phyloP scores from a whole-genome alignment of 2,329 filamentous ascomycete species.

The Cercospora zeina region DNA sequence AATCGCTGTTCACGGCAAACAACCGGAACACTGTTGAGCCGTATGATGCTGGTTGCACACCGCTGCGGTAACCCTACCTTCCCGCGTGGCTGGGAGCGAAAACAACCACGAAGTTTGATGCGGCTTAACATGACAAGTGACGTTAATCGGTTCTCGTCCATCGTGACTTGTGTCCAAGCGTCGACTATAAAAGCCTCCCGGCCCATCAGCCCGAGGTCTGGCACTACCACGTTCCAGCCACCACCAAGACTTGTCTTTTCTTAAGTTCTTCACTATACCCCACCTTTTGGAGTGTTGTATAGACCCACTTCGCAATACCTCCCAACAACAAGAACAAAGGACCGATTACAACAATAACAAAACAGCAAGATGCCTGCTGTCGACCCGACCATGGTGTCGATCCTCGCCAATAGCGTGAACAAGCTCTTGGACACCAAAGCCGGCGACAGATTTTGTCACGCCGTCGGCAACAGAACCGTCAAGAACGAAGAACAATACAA shows the following conservation, averaged over 20 bases:
- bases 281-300: constrained; percentile 11
- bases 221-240: constrained; percentile 8
- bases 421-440: constrained; percentile 11
- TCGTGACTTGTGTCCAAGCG: constrained; percentile 14
- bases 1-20: constrained; percentile 3
- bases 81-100: neutral
- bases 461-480: constrained; percentile 12
- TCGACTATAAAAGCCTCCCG: constrained; percentile 17
- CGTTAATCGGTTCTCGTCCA: constrained; percentile 7
- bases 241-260: neutral
- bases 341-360: neutral
- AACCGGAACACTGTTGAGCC: neutral
- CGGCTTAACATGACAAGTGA: constrained; percentile 7
- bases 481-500: constrained; percentile 15
- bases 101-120: constrained; percentile 9
- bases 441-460: constrained; percentile 9
- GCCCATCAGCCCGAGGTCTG: constrained; percentile 9
- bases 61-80: constrained; percentile 6
- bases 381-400: constrained; percentile 7
- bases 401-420: constrained; percentile 11
- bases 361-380: constrained; percentile 5
- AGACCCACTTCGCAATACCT: constrained; percentile 9
- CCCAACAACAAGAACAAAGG: neutral
- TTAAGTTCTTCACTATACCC: neutral
- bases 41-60: constrained; percentile 11